These are phyloP conservation scores for Epichloe brachyelytri DNA, from an alignment of 2,329 filamentous ascomycete species.

Conservation along the genomic window DNA sequence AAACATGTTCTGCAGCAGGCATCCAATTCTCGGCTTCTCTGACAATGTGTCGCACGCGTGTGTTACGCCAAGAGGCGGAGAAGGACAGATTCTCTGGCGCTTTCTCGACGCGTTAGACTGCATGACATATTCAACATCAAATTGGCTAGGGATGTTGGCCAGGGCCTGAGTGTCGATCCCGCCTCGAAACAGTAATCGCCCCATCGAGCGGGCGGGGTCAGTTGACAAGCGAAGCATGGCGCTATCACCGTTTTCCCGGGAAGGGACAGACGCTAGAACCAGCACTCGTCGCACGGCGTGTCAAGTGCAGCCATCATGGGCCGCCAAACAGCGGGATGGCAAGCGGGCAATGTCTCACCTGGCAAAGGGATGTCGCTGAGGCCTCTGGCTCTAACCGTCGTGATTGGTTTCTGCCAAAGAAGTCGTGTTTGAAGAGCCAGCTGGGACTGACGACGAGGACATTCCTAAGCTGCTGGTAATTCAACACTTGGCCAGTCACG, in stretches of 20 bases:
- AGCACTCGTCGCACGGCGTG: not conserved
- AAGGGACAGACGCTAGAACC: not conserved
- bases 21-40: slow-evolving; percentile 1
- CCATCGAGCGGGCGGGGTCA: not conserved
- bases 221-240: not conserved
- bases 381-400: too few relatives aligned
- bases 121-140: not conserved
- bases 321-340: not conserved
- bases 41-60: not conserved
- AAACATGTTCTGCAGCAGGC: not conserved
- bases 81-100: too few relatives aligned
- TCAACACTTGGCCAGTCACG: not conserved
- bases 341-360: not conserved
- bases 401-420: too few relatives aligned
- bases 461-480: not conserved
- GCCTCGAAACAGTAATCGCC: not conserved
- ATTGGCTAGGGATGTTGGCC: not conserved
- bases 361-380: not conserved
- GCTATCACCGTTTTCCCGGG: not conserved
- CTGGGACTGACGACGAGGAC: not conserved
- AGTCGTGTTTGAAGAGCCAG: not conserved
- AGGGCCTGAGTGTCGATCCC: not conserved
- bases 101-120: too few relatives aligned
- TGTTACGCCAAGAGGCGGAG: not conserved
- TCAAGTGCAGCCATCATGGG: too few relatives aligned